These are phyloP conservation scores for Cryptococcus sp. DNA, from an alignment of 1,284 basidiomycete species.

Conservation along the genomic window DNA sequence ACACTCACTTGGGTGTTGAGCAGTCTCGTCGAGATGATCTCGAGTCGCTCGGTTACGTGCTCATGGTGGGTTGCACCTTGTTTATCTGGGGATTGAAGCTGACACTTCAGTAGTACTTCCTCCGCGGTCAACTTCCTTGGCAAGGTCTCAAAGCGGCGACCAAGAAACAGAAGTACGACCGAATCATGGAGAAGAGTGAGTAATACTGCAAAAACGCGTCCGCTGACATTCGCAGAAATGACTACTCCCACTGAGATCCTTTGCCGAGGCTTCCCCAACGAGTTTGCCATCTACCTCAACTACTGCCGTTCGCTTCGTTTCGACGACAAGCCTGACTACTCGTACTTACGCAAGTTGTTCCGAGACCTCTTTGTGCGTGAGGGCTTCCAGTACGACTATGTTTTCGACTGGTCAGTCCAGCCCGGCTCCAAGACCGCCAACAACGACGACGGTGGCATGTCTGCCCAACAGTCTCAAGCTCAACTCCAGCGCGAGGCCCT, in stretches of 20 bases:
- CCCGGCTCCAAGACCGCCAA: constrained; percentile 29
- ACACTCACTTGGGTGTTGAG: constrained; percentile 97
- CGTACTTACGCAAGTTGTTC: constrained; percentile 97
- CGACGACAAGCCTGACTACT: constrained; percentile 98
- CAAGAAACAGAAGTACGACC: constrained; percentile 99
- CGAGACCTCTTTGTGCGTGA: constrained; percentile 95
- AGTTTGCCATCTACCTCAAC: constrained; percentile 96
- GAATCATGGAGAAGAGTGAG: constrained; percentile 91
- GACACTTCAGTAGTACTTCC: constrained; percentile 69
- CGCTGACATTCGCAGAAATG: constrained; percentile 66
- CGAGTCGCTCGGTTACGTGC: constrained; percentile 92
- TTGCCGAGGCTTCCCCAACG: constrained; percentile 95
- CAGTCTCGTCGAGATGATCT: constrained; percentile 95
- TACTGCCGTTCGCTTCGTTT: constrained; percentile 95
- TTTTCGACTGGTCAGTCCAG: constrained; percentile 97
- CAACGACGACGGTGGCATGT: constrained; percentile 16
- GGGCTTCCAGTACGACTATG: constrained; percentile 96
- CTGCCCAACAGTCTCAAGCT: constrained; percentile 18
- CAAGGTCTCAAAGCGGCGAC: constrained; percentile 97
- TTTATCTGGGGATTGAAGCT: constrained; percentile 1
- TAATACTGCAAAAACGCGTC: constrained; percentile 1
- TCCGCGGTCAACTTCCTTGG: constrained; percentile 94
- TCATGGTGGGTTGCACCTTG: constrained; percentile 65
- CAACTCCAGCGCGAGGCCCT: constrained; percentile 10
- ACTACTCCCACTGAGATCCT: constrained; percentile 93